Percentiles rank a stretch among this genome's conserved stretches.
Conservation (phyloP, 1,284 basidiomycete species). For the Acaromyces ingoldii region DNA sequence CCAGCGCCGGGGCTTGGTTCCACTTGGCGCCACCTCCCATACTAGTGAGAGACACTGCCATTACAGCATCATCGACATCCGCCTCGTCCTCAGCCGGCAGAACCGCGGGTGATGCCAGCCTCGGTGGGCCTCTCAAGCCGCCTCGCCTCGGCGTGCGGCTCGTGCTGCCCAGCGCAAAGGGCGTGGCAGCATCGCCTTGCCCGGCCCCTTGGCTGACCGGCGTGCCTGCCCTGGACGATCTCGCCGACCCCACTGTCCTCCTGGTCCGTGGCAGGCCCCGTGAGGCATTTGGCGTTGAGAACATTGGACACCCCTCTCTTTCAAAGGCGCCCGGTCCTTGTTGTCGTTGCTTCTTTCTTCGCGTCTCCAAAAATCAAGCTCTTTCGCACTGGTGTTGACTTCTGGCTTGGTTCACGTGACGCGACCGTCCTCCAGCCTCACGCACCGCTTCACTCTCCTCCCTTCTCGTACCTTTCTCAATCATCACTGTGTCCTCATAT, state of each 20-base stretch:
- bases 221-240: neutral
- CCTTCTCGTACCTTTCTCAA: too few relatives aligned
- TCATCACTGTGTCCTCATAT: too few relatives aligned
- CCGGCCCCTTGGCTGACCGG: too few relatives aligned
- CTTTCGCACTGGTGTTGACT: too few relatives aligned
- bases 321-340: too few relatives aligned
- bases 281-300: neutral
- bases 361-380: too few relatives aligned
- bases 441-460: too few relatives aligned
- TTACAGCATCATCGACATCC: neutral
- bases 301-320: neutral
- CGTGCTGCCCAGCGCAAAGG: neutral
- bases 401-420: too few relatives aligned
- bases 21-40: neutral
- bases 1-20: constrained; percentile 7
- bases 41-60: neutral
- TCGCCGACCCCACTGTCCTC: neutral
- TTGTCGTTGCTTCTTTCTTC: too few relatives aligned
- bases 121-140: neutral
- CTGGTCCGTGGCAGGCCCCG: neutral
- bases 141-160: neutral
- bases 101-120: neutral
- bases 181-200: neutral
- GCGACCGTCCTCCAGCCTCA: too few relatives aligned
- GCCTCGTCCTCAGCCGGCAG: neutral